Percentiles rank a stretch among this genome's conserved stretches.
phyloP scores from a whole-genome alignment of 2,329 filamentous ascomycete species.

The Fusarium equiseti region DNA sequence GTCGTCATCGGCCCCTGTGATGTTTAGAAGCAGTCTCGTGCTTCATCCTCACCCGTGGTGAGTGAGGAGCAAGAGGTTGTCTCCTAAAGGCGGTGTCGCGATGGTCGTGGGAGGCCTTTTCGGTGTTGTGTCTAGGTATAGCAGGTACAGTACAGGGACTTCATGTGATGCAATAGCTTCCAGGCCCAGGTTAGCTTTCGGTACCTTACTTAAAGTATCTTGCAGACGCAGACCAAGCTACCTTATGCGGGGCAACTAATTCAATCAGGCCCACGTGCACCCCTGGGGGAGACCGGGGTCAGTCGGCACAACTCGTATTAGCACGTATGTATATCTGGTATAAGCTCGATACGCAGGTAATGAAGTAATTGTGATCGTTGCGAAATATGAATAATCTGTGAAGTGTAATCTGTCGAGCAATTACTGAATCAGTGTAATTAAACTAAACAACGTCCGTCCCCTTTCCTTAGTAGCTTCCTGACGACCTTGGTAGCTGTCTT shows the following conservation, averaged over 20 bases:
- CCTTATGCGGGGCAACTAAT: conserved; percentile 48
- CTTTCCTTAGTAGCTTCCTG: neutral
- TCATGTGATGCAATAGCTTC: conserved; percentile 50
- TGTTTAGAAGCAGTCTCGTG: conserved; percentile 32
- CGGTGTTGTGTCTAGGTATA: conserved; percentile 23
- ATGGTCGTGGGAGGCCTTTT: conserved; percentile 29
- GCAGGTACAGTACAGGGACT: conserved; percentile 26
- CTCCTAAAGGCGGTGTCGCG: conserved; percentile 17
- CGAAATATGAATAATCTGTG: neutral
- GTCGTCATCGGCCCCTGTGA: conserved; percentile 47
- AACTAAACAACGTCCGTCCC: neutral
- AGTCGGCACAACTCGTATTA: conserved; percentile 9
- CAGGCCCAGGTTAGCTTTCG: conserved; percentile 36
- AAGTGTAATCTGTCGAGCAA: neutral
- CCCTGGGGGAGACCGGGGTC: conserved; percentile 33
- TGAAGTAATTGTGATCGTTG: neutral
- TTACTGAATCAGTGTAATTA: neutral
- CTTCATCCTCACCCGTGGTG: conserved; percentile 45
- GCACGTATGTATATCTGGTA: neutral
- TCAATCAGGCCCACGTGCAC: conserved; percentile 39
- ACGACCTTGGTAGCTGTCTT: conserved; percentile 13
- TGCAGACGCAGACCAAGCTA: conserved; percentile 27
- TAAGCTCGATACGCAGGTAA: neutral
- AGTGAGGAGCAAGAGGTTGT: conserved; percentile 34
- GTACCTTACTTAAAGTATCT: conserved; percentile 37